Base-by-base conservation (phyloP, 495 filamentous ascomycete genomes). In the Hypoxylon subgilvum region DNA sequence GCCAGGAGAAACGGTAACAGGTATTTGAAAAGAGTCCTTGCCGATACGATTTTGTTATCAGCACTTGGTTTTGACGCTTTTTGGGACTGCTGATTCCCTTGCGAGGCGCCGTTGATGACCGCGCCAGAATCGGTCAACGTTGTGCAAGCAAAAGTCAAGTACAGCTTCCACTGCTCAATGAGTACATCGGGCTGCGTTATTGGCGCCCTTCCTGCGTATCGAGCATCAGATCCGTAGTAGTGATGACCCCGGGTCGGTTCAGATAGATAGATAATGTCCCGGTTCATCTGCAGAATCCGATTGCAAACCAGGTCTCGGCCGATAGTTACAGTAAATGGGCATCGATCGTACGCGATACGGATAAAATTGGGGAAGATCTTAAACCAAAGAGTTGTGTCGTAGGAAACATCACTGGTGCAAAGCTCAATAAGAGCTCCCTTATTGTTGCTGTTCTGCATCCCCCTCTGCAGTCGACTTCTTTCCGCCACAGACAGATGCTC, bases 111-210 rank as follows among this genome's bases (percentile, higher is more conserved):
- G 62, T 81, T 84, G 34, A 82, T 84, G 23, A 82, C 79, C 13
- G 80, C 84, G 13, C 92, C 92, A 13, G 90, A 84, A 52, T 91
- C 93, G 22, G 88, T 92, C 21, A 99, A 79, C 0, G 95, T 99
- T 6, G 92, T 96, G 69, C 95, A 99, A 4, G 95, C 95, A 73
- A 97, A 96, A 36, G 96, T 89, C 34, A 99, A 80, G 68, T 97
- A 97, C n/a, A 97, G 76, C 72, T 96, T 97, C 93, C 93, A 99
- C 71, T 99, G 94, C 68, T 97, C 94, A 52, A 97, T 84, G 49
- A 98, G 76, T 31, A 95, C 85, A 44, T 96, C 91, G 2, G 92
- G 88, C 6, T 92, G 86, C 19, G 90, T 87, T 3, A 87, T 88
- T 23, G 86, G 88, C 35, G 66, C 84, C 42, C 81, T 76, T 21